These are phyloP conservation scores for Agaricus sinodeliciosus DNA, from an alignment of 768 basidiomycete genomes.

Conservation along the genomic window DNA sequence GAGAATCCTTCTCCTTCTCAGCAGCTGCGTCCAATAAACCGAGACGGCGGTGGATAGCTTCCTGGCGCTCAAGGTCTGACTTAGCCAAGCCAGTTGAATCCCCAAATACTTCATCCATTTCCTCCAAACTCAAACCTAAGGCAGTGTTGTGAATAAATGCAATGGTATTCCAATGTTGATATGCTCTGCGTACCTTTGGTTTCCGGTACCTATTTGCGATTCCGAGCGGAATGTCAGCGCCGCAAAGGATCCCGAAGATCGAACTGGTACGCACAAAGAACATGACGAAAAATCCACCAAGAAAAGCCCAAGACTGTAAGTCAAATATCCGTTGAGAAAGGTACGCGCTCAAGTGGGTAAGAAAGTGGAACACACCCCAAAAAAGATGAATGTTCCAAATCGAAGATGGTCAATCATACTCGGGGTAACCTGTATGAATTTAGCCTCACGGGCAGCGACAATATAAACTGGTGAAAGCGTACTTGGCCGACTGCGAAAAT, in stretches of 20 bases:
- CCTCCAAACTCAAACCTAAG: slow-evolving; percentile 56
- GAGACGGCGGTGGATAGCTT: slow-evolving; percentile 52
- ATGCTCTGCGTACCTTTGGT: slow-evolving; percentile 46
- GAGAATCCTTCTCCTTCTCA: slow-evolving; percentile 14
- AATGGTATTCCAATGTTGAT: not conserved
- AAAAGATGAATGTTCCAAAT: slow-evolving; percentile 74
- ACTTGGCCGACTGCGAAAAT: slow-evolving; percentile 40
- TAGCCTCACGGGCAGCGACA: not conserved
- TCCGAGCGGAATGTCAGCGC: not conserved
- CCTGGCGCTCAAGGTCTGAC: slow-evolving; percentile 45
- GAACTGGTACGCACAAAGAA: slow-evolving; percentile 42
- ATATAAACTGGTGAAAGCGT: not conserved
- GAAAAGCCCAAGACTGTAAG: slow-evolving; percentile 49
- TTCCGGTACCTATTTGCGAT: slow-evolving; percentile 48
- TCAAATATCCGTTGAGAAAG: not conserved
- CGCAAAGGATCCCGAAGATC: not conserved
- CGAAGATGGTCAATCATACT: slow-evolving; percentile 59
- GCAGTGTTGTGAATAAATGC: not conserved
- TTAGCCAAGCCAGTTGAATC: slow-evolving; percentile 44
- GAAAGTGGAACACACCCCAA: slow-evolving; percentile 41
- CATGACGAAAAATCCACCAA: slow-evolving; percentile 61
- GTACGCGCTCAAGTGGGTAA: not conserved
- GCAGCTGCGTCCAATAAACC: slow-evolving; percentile 37
- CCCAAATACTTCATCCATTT: slow-evolving; percentile 77
- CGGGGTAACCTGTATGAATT: slow-evolving; percentile 45